Percentiles rank a stretch among this genome's conserved stretches.
Evolutionary conservation across 371 early-diverging fungal genomes (phyloP).

Genomic region (Nematocida major): DNA sequence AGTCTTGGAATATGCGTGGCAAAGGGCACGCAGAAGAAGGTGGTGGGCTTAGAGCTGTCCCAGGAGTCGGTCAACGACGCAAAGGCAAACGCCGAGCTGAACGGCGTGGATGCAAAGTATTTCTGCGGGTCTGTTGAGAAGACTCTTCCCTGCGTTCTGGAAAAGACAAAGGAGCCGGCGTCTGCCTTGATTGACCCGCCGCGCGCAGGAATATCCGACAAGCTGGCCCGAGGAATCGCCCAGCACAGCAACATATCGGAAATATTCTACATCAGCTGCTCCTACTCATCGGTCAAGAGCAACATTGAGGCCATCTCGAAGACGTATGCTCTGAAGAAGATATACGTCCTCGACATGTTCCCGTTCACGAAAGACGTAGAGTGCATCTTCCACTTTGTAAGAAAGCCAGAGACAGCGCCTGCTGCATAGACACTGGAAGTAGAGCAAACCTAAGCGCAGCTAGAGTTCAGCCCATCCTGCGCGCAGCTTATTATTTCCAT

Average conservation of each 20-base stretch:
- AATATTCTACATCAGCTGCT: conserved; percentile 72
- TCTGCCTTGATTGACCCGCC: conserved; percentile 74
- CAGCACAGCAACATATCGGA: conserved; percentile 66
- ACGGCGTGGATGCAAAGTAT: conserved; percentile 64
- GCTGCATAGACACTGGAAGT: not conserved
- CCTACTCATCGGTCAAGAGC: conserved; percentile 67
- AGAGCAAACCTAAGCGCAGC: not conserved
- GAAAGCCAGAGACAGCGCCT: not conserved
- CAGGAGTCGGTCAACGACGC: conserved; percentile 72
- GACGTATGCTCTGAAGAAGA: not conserved
- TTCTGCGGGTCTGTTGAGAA: conserved; percentile 65
- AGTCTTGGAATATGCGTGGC: conserved; percentile 76
- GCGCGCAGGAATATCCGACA: conserved; percentile 60
- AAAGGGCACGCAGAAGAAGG: conserved; percentile 64
- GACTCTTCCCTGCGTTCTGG: conserved; percentile 55
- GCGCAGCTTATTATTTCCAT: no score
- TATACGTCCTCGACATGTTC: conserved; percentile 42
- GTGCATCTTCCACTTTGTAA: conserved; percentile 39
- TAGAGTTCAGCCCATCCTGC: no score
- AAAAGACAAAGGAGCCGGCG: conserved; percentile 52
- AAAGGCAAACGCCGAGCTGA: conserved; percentile 68
- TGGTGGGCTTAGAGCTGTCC: conserved; percentile 73
- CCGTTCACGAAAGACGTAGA: conserved; percentile 33
- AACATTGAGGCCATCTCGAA: conserved; percentile 70
- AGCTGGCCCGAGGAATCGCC: conserved; percentile 69